Base-by-base conservation (phyloP, 2,329 filamentous ascomycete species). In the Clonostachys sp. region DNA sequence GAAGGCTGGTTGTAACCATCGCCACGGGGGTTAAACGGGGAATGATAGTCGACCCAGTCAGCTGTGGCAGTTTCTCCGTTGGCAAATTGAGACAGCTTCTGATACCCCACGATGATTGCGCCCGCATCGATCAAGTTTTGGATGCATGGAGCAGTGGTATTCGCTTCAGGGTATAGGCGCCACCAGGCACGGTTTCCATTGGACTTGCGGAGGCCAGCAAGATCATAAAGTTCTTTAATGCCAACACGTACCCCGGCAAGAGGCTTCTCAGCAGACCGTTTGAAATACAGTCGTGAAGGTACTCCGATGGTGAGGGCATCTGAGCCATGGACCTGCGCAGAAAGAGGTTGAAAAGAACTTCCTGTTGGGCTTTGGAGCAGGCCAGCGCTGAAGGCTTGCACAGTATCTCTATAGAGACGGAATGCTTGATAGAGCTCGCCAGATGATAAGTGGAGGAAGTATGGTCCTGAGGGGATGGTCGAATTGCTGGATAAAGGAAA, bases 171-270 rank as follows among this genome's bases (percentile, higher is more conserved):
- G 50, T 82, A 81, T 3, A 84, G 63, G 51, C 75, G 64, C 47
- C 77, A 78, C 66, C 75, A 86, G 1, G 81, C 80, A 39, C 78
- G 66, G 53, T 79, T 84, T 1, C 81, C 81, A 47, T 75, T 73
- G 5, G 70, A 71, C 0, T 74, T 81, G 35, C 72, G 72, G 3
- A 83, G 58, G 3, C 82, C 83, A 2, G 48, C 70, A 38, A 85
- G 61, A 51, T 82, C 70, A 55, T 73, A 81, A 42, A 84, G 79
- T 53, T 86, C 83, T 58, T 86, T 87, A 47, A 86, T 70, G 1
- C 74, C 81, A 1, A 86, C 59, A 16, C 83, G 72, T 5, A 83
- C 73, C 16, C 83, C 82, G 6, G 79, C 76, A 0, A 86, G 66
- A 1, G 81, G 81, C 55, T 79, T 74, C n/a, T 71, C 66, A 0